Percentiles rank a stretch among this genome's conserved stretches.
Conservation (phyloP, 768 basidiomycete genomes). For the Kwoniella sp. region DNA sequence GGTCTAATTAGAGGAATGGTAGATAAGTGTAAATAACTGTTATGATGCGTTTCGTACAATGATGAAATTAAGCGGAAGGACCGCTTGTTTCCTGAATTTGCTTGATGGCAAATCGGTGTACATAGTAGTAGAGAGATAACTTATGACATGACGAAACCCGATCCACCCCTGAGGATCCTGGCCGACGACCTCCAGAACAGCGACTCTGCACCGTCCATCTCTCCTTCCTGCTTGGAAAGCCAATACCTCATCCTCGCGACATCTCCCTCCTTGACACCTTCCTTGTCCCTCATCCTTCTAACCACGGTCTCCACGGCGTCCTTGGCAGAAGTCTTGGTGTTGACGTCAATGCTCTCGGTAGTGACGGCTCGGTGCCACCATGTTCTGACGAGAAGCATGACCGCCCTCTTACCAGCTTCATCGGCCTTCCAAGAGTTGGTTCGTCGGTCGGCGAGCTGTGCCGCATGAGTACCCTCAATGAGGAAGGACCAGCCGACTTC, state of each 20-base stretch:
- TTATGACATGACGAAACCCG: slow-evolving; percentile 48
- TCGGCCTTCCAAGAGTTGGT: slow-evolving; percentile 49
- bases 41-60: not conserved
- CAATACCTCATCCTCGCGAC: slow-evolving; percentile 47
- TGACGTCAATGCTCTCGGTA: slow-evolving; percentile 44
- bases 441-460: slow-evolving; percentile 42
- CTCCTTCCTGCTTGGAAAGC: slow-evolving; percentile 45
- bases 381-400: slow-evolving; percentile 50
- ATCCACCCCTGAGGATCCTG: slow-evolving; percentile 46
- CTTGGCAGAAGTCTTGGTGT: slow-evolving; percentile 51
- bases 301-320: slow-evolving; percentile 53
- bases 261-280: slow-evolving; percentile 50
- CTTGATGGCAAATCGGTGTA: too few species aligned
- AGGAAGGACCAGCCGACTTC: slow-evolving; percentile 56
- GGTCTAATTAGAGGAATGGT: not conserved
- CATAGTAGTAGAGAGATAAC: too few species aligned
- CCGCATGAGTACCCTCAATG: slow-evolving; percentile 50
- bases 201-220: slow-evolving; percentile 51
- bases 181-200: slow-evolving; percentile 53
- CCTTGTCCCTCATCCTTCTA: slow-evolving; percentile 46
- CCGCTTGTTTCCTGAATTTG: too few species aligned
- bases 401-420: slow-evolving; percentile 49
- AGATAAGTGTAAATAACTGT: not conserved
- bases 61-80: too few species aligned
- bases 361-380: slow-evolving; percentile 55